These are phyloP conservation scores for Inga laurina DNA, from an alignment of 306 rosid genomes.

Conservation along the genomic window DNA sequence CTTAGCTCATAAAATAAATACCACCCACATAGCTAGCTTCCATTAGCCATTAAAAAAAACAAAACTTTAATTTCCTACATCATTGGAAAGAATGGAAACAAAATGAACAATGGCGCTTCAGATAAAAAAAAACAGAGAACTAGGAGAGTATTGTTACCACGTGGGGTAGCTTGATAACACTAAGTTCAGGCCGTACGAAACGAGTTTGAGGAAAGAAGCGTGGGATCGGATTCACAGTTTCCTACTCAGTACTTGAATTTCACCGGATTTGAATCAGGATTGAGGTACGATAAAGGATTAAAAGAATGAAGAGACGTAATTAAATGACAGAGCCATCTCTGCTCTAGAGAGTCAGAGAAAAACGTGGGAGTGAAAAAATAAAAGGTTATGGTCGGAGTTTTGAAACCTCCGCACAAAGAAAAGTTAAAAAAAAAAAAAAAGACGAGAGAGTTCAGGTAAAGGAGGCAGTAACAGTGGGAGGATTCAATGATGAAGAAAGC, in stretches of 20 bases:
- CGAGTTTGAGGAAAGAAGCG: slow-evolving; percentile 35
- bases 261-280: slow-evolving; percentile 42
- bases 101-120: slow-evolving; percentile 4
- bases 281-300: neutral
- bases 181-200: slow-evolving; percentile 26
- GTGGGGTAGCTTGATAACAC: slow-evolving; percentile 12
- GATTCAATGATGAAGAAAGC: neutral
- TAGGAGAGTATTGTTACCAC: slow-evolving; percentile 35
- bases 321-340: neutral
- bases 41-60: slow-evolving; percentile 24
- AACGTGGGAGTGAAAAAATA: neutral
- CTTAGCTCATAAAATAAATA: slow-evolving; percentile 23
- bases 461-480: neutral
- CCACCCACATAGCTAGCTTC: neutral
- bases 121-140: slow-evolving; percentile 11
- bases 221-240: slow-evolving; percentile 44
- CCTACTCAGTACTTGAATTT: slow-evolving; percentile 25
- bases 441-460: neutral
- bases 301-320: neutral
- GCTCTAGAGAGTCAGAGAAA: neutral
- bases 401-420: neutral
- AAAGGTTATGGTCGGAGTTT: neutral
- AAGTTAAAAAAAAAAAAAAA: slow-evolving; percentile 32
- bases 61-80: slow-evolving; percentile 23
- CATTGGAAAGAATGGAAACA: slow-evolving; percentile 15